phyloP scores from a whole-genome alignment of 2,329 filamentous ascomycete species.

The Colletotrichum destructivum region DNA sequence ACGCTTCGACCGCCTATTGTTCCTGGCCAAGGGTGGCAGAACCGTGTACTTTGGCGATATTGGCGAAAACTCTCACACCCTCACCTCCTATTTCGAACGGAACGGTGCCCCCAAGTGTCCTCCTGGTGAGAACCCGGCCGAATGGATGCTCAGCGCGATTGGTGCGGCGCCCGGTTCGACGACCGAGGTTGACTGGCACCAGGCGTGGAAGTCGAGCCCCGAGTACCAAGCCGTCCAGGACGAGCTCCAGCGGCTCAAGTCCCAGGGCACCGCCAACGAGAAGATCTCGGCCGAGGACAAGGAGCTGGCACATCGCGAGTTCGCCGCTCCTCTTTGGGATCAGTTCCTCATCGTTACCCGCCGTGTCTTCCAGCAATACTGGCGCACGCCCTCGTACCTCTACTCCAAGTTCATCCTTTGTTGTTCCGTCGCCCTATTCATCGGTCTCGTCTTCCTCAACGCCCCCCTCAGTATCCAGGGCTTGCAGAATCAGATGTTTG shows the following conservation, averaged over 20 bases:
- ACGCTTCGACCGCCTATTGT: constrained; percentile 43
- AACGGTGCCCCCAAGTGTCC: constrained; percentile 65
- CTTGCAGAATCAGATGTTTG: constrained; percentile 77
- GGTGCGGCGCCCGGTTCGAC: constrained; percentile 60
- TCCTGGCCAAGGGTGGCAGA: constrained; percentile 47
- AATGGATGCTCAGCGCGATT: constrained; percentile 59
- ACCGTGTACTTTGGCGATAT: constrained; percentile 70
- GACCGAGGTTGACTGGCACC: constrained; percentile 64
- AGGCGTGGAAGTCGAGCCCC: constrained; percentile 60
- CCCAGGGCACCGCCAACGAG: constrained; percentile 13
- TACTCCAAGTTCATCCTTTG: constrained; percentile 78
- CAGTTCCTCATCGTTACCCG: constrained; percentile 59
- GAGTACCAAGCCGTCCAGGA: constrained; percentile 51
- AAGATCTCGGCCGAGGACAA: not conserved
- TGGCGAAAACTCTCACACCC: constrained; percentile 61
- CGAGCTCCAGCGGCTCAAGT: constrained; percentile 44
- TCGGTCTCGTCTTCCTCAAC: constrained; percentile 76
- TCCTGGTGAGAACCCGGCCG: constrained; percentile 65
- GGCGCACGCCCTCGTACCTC: constrained; percentile 83
- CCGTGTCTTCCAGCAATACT: constrained; percentile 84
- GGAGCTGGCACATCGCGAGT: constrained; percentile 50
- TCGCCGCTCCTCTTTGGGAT: constrained; percentile 75
- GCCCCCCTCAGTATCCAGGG: constrained; percentile 71
- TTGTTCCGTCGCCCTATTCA: constrained; percentile 63
- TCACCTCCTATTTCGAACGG: constrained; percentile 68